These are phyloP conservation scores for Arthrobotrys entomopaga DNA, from an alignment of 2,329 filamentous ascomycete species.

Conservation along the genomic window DNA sequence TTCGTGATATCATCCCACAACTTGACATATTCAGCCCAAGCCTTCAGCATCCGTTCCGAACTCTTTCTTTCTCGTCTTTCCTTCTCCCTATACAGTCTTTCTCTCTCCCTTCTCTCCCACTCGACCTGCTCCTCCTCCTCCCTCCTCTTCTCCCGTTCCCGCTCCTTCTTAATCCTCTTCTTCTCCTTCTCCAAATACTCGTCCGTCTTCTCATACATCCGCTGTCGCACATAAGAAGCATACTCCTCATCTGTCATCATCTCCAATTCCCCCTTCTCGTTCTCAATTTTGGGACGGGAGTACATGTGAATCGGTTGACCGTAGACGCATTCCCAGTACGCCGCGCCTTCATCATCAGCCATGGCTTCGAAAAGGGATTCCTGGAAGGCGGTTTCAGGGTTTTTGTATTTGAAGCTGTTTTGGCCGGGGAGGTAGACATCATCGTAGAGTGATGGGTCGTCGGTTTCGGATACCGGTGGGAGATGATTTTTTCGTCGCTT, in stretches of 20 bases:
- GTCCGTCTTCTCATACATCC: conserved; percentile 97
- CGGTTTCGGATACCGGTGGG: conserved; percentile 55
- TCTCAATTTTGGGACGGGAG: conserved; percentile 66
- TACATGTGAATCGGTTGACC: conserved; percentile 92
- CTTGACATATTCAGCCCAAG: conserved; percentile 73
- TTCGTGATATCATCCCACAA: conserved; percentile 70
- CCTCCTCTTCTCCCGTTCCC: conserved; percentile 64
- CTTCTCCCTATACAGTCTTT: conserved; percentile 74
- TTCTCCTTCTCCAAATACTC: conserved; percentile 83
- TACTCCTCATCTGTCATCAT: conserved; percentile 95
- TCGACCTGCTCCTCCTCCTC: conserved; percentile 64
- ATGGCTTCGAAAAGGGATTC: conserved; percentile 97
- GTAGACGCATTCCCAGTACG: conserved; percentile 96
- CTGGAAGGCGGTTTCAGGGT: conserved; percentile 81
- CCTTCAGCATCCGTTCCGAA: conserved; percentile 64
- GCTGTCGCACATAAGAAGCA: conserved; percentile 80
- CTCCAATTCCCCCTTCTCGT: conserved; percentile 72
- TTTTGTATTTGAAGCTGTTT: conserved; percentile 63
- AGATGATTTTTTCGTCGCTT: conserved; percentile 53
- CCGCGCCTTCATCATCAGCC: conserved; percentile 93
- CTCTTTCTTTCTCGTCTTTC: conserved; percentile 69
- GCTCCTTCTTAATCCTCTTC: conserved; percentile 69
- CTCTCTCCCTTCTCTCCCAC: conserved; percentile 72
- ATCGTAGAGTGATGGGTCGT: conserved; percentile 62
- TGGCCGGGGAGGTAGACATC: conserved; percentile 62